Percentiles rank a stretch among this genome's conserved stretches.
Evolutionary conservation across 352 stramenopile genomes (phyloP).

Genomic region (Pythium utonaiense): DNA sequence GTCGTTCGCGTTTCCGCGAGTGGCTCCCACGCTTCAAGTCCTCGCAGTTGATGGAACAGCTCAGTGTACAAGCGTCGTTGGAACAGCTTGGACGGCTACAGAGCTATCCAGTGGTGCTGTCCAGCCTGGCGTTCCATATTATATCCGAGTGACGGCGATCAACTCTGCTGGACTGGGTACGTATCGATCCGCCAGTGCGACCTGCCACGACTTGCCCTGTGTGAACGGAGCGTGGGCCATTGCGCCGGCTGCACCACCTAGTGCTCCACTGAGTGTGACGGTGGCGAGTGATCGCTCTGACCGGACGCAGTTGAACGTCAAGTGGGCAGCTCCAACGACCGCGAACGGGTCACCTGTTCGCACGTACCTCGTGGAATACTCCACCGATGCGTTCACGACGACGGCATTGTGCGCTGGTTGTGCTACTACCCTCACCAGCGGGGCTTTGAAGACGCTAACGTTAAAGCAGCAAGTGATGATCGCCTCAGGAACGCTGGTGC

Average conservation of each 20-base stretch:
- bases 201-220: slow-evolving; percentile 55
- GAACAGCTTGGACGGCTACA: slow-evolving; percentile 59
- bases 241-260: slow-evolving; percentile 64
- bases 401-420: slow-evolving; percentile 48
- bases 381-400: slow-evolving; percentile 42
- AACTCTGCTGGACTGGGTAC: slow-evolving; percentile 84
- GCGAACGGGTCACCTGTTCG: slow-evolving; percentile 64
- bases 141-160: slow-evolving; percentile 84
- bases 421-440: slow-evolving; percentile 31
- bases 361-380: slow-evolving; percentile 88
- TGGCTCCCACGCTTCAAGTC: slow-evolving; percentile 35
- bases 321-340: slow-evolving; percentile 68
- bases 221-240: slow-evolving; percentile 30
- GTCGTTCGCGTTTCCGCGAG: slow-evolving; percentile 38
- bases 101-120: slow-evolving; percentile 83
- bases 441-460: slow-evolving; percentile 40
- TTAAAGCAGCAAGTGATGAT: slow-evolving; percentile 34
- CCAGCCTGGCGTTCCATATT: slow-evolving; percentile 81
- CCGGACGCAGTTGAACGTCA: slow-evolving; percentile 76
- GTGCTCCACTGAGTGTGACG: slow-evolving; percentile 61
- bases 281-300: slow-evolving; percentile 82
- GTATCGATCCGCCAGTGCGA: slow-evolving; percentile 33
- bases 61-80: slow-evolving; percentile 43
- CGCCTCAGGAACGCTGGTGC: slow-evolving; percentile 33
- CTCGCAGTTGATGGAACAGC: slow-evolving; percentile 51